Evolutionary conservation across 2,329 filamentous ascomycete species (phyloP).

Genomic region (Sporothrix luriei): DNA sequence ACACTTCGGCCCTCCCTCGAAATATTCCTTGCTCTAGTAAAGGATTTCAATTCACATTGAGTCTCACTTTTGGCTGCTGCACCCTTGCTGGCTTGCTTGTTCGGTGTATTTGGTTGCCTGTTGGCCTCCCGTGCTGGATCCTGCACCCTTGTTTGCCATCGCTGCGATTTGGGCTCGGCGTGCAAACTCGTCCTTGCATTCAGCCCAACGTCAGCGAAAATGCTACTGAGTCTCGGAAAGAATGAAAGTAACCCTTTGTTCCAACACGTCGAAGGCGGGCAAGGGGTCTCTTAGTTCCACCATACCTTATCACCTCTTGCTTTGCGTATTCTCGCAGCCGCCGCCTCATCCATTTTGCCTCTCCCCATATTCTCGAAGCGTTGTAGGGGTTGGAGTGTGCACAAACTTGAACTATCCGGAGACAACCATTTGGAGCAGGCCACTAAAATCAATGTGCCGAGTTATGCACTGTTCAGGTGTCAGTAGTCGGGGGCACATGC

Average conservation of each 20-base stretch:
- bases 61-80: neutral
- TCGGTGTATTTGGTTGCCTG: constrained; percentile 26
- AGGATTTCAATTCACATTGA: neutral
- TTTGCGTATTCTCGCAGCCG: constrained; percentile 48
- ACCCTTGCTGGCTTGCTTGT: constrained; percentile 15
- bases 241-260: neutral
- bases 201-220: constrained; percentile 3
- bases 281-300: too few relatives aligned
- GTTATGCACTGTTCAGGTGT: neutral
- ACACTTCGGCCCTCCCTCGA: neutral
- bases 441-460: neutral
- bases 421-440: too few relatives aligned
- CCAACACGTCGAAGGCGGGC: neutral
- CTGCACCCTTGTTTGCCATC: constrained; percentile 41
- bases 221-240: neutral
- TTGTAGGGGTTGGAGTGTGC: neutral
- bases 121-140: constrained; percentile 35
- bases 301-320: constrained; percentile 47
- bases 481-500: too few relatives aligned
- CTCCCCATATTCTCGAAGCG: constrained; percentile 39
- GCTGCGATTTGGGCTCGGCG: constrained; percentile 45
- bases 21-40: neutral
- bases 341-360: constrained; percentile 49
- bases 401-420: neutral
- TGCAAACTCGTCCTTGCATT: constrained; percentile 44